Evolutionary conservation across 148 eudicot genomes (phyloP).

Genomic region (Pharnaceum exiguum): DNA sequence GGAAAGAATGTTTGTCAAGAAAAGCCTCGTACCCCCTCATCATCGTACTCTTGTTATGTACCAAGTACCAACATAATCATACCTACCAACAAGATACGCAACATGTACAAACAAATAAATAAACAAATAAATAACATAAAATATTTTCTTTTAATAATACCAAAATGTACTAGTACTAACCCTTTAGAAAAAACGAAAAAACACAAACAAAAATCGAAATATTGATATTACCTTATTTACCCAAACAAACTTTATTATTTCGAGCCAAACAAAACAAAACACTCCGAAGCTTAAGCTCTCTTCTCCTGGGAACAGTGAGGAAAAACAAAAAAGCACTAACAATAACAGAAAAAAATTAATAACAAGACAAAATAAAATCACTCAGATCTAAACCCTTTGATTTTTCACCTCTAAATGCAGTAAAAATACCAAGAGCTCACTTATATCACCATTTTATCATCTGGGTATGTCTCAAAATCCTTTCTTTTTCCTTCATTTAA

Average conservation of each 20-base stretch:
- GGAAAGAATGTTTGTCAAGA: neutral
- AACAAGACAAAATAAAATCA: neutral
- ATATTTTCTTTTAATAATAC: too few relatives aligned
- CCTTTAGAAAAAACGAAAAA: neutral
- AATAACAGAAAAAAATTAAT: neutral
- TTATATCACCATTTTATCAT: neutral
- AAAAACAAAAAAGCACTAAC: neutral
- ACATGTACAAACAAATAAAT: too few relatives aligned
- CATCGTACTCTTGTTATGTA: too few relatives aligned
- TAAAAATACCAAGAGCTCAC: neutral
- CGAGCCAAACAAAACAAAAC: neutral
- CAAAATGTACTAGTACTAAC: too few relatives aligned
- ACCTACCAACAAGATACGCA: too few relatives aligned
- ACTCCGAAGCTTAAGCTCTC: neutral
- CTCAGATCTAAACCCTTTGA: neutral
- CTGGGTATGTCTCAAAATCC: conserved; percentile 8
- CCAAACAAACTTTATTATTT: neutral
- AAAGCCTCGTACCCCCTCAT: too few relatives aligned
- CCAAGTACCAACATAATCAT: too few relatives aligned
- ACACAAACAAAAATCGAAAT: neutral
- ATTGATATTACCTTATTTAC: neutral
- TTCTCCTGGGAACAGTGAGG: neutral
- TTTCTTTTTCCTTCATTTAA: neutral
- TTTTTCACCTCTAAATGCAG: neutral
- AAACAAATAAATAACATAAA: too few relatives aligned